Evolutionary conservation across 768 basidiomycete species (phyloP).

Genomic region (Leccinellum rugosiceps): DNA sequence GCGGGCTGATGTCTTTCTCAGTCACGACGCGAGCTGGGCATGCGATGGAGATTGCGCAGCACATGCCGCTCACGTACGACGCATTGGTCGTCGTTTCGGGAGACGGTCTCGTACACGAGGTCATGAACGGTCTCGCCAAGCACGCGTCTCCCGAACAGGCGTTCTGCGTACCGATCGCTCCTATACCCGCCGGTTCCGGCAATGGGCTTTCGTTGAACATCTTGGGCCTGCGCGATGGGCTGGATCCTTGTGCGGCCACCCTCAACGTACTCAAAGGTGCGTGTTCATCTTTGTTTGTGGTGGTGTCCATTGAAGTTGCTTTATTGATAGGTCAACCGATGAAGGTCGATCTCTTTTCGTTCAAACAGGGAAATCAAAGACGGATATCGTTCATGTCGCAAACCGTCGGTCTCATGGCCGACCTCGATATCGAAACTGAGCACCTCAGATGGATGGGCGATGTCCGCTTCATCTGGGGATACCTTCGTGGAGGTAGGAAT

Average conservation of each 20-base stretch:
- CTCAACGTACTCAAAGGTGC: slow-evolving; percentile 78
- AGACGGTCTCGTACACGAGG: slow-evolving; percentile 81
- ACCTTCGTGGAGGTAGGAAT: slow-evolving; percentile 60
- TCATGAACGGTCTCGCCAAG: slow-evolving; percentile 77
- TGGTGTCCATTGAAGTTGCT: neutral
- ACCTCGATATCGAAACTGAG: slow-evolving; percentile 81
- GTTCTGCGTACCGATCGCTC: slow-evolving; percentile 66
- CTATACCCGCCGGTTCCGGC: slow-evolving; percentile 80
- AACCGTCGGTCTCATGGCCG: slow-evolving; percentile 80
- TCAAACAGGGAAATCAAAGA: slow-evolving; percentile 63
- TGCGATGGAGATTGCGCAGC: slow-evolving; percentile 60
- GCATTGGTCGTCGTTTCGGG: slow-evolving; percentile 76
- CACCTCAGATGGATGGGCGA: slow-evolving; percentile 86
- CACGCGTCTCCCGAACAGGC: slow-evolving; percentile 59
- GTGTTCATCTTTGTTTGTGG: neutral
- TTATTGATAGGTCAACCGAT: slow-evolving; percentile 58
- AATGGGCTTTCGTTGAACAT: slow-evolving; percentile 76
- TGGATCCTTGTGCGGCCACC: slow-evolving; percentile 68
- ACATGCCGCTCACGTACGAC: slow-evolving; percentile 59
- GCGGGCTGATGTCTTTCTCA: slow-evolving; percentile 23
- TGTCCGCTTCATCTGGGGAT: slow-evolving; percentile 70
- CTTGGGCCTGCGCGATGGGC: slow-evolving; percentile 63
- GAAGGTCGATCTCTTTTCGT: slow-evolving; percentile 72
- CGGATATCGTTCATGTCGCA: slow-evolving; percentile 82
- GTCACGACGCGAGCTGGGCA: slow-evolving; percentile 65